Base-by-base conservation (phyloP, 768 basidiomycete genomes). In the Dioszegia aurantiaca region DNA sequence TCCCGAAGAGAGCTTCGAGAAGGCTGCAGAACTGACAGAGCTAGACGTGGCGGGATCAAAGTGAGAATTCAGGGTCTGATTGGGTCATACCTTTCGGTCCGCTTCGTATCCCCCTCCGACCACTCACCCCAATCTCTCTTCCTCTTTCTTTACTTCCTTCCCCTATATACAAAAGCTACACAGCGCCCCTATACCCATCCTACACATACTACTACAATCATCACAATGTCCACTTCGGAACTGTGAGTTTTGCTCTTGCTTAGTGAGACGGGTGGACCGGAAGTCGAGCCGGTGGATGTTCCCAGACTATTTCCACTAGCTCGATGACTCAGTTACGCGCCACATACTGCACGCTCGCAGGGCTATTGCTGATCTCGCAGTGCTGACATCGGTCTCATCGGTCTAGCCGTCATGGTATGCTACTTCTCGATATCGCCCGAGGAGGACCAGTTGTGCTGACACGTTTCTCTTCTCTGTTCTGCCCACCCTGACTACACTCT, bases 301-400 rank as follows among this genome's bases (percentile, higher is more conserved):
- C n/a, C n/a, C n/a, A n/a, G n/a, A n/a, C n/a, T n/a, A n/a, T n/a
- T n/a, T n/a, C n/a, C n/a, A n/a, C n/a, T n/a, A n/a, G n/a, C n/a
- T n/a, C n/a, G n/a, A n/a, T n/a, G n/a, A n/a, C n/a, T n/a, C n/a
- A n/a, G n/a, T n/a, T n/a, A n/a, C n/a, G n/a, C n/a, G n/a, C n/a
- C n/a, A n/a, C n/a, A n/a, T n/a, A n/a, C n/a, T n/a, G n/a, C n/a
- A n/a, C n/a, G n/a, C n/a, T n/a, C n/a, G n/a, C n/a, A n/a, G 33
- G 33, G 14, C 33, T 6, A 33, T 33, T 33, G 46, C 58, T 54
- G 42, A 59, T 49, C 23, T 23, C 33, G 21, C 26, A 94, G 91
- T 75, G 91, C 90, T 80, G 93, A 97, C 80, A 92, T 95, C 79
- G 92, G 92, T 78, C 89, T 95, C 78, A 95, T 95, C 81, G 92